Conservation (phyloP, 768 basidiomycete genomes). For the Suillus bovinus region DNA sequence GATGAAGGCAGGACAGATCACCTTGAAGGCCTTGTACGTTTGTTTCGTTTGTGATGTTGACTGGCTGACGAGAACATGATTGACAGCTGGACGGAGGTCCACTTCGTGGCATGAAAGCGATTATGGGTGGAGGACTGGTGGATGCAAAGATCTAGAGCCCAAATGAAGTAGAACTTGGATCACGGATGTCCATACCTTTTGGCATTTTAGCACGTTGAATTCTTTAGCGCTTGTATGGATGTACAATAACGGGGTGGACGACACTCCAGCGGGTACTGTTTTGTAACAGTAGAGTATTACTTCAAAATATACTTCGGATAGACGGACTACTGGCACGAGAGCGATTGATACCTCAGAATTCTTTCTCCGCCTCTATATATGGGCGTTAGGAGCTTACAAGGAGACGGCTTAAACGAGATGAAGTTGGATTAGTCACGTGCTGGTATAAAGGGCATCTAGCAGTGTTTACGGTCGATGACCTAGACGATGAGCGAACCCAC, state of each 20-base stretch:
- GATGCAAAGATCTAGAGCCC: neutral
- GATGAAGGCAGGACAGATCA: constrained; percentile 60
- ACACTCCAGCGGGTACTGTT: too few species aligned
- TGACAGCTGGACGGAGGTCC: neutral
- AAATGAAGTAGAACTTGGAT: neutral
- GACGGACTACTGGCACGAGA: neutral
- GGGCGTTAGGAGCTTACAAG: too few species aligned
- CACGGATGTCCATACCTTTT: neutral
- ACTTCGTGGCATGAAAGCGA: constrained; percentile 1
- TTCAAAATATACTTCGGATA: neutral
- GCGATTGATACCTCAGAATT: neutral
- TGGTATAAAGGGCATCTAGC: neutral
- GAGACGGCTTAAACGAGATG: neutral
- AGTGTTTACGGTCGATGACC: neutral
- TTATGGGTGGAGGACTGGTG: neutral
- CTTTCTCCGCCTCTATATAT: too few species aligned
- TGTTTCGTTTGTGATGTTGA: too few species aligned
- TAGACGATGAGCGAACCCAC: constrained; percentile 46
- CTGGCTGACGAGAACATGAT: neutral
- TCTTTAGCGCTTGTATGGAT: too few species aligned
- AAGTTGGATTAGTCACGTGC: neutral
- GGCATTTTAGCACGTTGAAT: too few species aligned
- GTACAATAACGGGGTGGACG: too few species aligned
- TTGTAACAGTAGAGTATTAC: too few species aligned
- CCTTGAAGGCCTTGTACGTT: constrained; percentile 54